Percentiles rank a stretch among this genome's conserved stretches.
phyloP scores from a whole-genome alignment of 495 filamentous ascomycete genomes.

The Amorphotheca resinae region DNA sequence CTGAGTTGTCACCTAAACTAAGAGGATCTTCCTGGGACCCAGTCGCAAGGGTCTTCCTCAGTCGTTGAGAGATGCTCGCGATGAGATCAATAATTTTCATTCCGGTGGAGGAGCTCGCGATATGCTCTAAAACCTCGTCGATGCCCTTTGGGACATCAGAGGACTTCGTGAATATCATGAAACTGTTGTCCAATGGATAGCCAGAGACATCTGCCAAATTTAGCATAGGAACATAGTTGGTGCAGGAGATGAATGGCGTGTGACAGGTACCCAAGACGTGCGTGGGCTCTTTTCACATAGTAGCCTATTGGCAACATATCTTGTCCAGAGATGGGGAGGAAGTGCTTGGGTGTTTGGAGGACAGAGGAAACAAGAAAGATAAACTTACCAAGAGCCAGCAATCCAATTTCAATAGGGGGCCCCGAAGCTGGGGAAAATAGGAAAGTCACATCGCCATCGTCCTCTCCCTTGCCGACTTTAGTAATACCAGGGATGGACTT shows the following conservation, averaged over 20 bases:
- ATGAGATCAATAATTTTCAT: slow-evolving; percentile 9
- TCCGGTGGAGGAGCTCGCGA: slow-evolving; percentile 7
- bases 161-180: slow-evolving; percentile 26
- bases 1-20: slow-evolving; percentile 27
- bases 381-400: slow-evolving; percentile 11
- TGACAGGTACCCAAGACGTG: no score
- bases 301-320: no score
- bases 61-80: slow-evolving; percentile 14
- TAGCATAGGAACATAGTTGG: neutral
- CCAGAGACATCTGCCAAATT: slow-evolving; percentile 22
- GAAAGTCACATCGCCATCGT: slow-evolving; percentile 17
- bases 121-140: slow-evolving; percentile 19
- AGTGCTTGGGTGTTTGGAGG: no score
- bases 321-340: no score
- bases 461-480: slow-evolving; percentile 11
- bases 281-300: no score
- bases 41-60: slow-evolving; percentile 20
- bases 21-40: slow-evolving; percentile 25
- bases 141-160: slow-evolving; percentile 21
- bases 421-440: slow-evolving; percentile 8
- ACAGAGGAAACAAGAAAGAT: no score
- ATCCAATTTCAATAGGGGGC: slow-evolving; percentile 14
- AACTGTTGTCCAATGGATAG: slow-evolving; percentile 24
- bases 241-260: no score
- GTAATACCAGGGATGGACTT: slow-evolving; percentile 11